These are phyloP conservation scores for Austroboletus olivaceoglutinosus DNA, from an alignment of 1,284 basidiomycete species.

Conservation along the genomic window DNA sequence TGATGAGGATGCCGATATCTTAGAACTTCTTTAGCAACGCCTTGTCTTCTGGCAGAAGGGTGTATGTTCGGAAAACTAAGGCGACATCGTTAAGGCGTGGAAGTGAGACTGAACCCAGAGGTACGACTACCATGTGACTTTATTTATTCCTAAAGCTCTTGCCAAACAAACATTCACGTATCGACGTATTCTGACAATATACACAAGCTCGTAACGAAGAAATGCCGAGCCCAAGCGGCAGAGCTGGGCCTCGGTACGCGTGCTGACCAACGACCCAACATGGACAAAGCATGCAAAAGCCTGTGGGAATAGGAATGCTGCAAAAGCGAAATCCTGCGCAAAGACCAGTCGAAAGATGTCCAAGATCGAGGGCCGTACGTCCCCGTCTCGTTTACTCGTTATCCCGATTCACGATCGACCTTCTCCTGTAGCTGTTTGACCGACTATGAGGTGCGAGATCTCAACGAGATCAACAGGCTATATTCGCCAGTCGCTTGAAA, in stretches of 20 bases:
- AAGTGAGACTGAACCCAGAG: too few species aligned
- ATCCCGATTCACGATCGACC: background rate
- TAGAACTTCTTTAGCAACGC: too few species aligned
- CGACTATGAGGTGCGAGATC: conserved; percentile 90
- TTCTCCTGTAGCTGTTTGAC: conserved; percentile 69
- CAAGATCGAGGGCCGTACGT: conserved; percentile 94
- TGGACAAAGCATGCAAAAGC: conserved; percentile 90
- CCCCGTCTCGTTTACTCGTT: too few species aligned
- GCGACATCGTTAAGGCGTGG: conserved; percentile 25
- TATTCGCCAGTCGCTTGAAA: conserved; percentile 57
- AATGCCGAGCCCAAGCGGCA: conserved; percentile 91
- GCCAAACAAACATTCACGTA: conserved; percentile 28
- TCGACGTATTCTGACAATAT: too few species aligned
- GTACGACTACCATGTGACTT: too few species aligned
- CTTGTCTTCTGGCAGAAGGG: too few species aligned
- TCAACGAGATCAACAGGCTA: conserved; percentile 95
- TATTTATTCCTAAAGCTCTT: conserved; percentile 26
- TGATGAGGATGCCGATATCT: too few species aligned
- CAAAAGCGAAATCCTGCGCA: conserved; percentile 89
- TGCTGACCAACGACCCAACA: conserved; percentile 82
- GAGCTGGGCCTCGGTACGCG: conserved; percentile 89
- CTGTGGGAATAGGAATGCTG: conserved; percentile 94
- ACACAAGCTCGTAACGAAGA: conserved; percentile 99
- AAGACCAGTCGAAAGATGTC: conserved; percentile 96
- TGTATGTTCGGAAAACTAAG: conserved; percentile 31